Evolutionary conservation across 257 asterid species (phyloP).

Genomic region (Jaltomata sinuosa): DNA sequence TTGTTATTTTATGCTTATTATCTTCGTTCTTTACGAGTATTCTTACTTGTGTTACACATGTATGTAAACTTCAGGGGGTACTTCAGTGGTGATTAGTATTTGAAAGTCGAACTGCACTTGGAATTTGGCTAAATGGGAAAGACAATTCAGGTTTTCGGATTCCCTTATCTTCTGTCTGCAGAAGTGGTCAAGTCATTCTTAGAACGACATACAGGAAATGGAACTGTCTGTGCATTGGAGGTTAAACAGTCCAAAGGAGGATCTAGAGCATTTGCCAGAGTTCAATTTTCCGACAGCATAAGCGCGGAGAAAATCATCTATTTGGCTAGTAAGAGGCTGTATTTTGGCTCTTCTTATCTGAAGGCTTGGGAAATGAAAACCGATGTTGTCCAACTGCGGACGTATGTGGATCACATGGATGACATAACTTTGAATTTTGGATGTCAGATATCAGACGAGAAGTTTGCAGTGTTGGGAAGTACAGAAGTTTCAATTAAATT

Average conservation of each 20-base stretch:
- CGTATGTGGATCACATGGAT: constrained; percentile 27
- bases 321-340: constrained; percentile 19
- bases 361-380: constrained; percentile 29
- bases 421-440: constrained; percentile 43
- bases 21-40: not conserved
- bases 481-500: constrained; percentile 36
- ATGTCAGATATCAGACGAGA: constrained; percentile 42
- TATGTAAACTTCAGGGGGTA: not conserved
- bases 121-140: constrained; percentile 11
- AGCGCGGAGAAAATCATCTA: constrained; percentile 25
- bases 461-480: constrained; percentile 39
- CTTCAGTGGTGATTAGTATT: not conserved
- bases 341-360: constrained; percentile 49
- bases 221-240: constrained; percentile 41
- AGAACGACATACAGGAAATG: constrained; percentile 28
- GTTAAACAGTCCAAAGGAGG: constrained; percentile 37
- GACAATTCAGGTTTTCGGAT: constrained; percentile 31
- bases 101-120: not conserved
- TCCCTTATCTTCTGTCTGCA: constrained; percentile 31
- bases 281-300: constrained; percentile 35
- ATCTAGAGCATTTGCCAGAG: constrained; percentile 51
- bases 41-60: not conserved
- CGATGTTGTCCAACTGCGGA: constrained; percentile 30
- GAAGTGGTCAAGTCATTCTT: constrained; percentile 17
- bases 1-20: not conserved